A percentile compares a stretch with the other conserved stretches of the same genome.
These are phyloP conservation scores for Corchorus capsularis DNA, from an alignment of 345 rosid species.

Conservation along the genomic window DNA sequence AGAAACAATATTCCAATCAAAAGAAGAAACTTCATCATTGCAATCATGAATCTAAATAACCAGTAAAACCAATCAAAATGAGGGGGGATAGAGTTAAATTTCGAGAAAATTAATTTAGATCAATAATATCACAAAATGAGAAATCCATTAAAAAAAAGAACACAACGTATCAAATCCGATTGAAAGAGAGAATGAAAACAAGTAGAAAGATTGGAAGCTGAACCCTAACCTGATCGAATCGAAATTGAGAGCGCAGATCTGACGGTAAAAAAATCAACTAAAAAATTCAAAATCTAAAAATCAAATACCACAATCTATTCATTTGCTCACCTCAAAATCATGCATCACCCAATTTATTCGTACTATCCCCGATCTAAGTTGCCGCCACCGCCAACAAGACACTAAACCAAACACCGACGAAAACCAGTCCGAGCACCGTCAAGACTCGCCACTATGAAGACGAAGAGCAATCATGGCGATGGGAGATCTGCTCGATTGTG, in stretches of 20 bases:
- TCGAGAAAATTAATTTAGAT: constrained; percentile 18
- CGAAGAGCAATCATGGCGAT: no score
- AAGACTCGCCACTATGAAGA: no score
- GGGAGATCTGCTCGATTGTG: no score
- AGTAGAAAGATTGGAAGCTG: background rate
- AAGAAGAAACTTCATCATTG: background rate
- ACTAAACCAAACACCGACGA: no score
- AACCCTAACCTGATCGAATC: constrained; percentile 28
- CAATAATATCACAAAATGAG: background rate
- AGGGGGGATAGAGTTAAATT: constrained; percentile 16
- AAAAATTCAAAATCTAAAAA: no score
- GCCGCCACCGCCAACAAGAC: no score
- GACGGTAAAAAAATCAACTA: no score
- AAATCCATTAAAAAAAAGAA: background rate
- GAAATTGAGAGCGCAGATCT: constrained; percentile 37
- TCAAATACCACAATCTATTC: no score
- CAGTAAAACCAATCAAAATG: background rate
- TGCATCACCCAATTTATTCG: no score
- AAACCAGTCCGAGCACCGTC: no score
- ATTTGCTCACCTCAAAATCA: no score
- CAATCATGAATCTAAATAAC: background rate
- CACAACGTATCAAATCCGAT: constrained; percentile 22
- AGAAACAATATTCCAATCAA: constrained; percentile 1
- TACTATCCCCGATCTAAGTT: no score
- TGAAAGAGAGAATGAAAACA: constrained; percentile 10